Percentiles rank a stretch among this genome's conserved stretches.
These are phyloP conservation scores for Cladosporium sp. DNA, from an alignment of 2,329 filamentous ascomycete genomes.

Conservation along the genomic window DNA sequence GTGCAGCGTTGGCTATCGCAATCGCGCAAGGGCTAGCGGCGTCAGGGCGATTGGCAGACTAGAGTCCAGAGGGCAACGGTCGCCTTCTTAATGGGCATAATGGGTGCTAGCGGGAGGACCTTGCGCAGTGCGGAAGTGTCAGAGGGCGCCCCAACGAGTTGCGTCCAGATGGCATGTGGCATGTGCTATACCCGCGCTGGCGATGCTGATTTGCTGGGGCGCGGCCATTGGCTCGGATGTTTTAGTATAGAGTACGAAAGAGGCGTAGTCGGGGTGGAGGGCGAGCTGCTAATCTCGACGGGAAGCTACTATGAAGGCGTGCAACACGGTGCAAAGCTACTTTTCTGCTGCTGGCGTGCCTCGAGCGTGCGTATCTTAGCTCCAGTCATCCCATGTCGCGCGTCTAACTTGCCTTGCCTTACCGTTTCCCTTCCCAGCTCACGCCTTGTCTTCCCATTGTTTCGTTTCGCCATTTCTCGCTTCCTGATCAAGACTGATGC, in stretches of 20 bases:
- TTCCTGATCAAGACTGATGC: conserved; percentile 6
- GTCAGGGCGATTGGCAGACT: neutral
- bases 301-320: neutral
- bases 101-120: neutral
- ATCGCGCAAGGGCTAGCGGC: conserved; percentile 13
- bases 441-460: neutral
- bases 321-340: neutral
- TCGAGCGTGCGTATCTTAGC: neutral
- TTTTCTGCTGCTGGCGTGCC: neutral
- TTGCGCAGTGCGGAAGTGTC: neutral
- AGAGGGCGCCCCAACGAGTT: conserved; percentile 3
- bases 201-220: conserved; percentile 4
- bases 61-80: neutral
- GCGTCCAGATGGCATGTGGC: neutral
- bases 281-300: conserved; percentile 5
- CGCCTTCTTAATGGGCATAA: neutral
- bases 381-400: neutral
- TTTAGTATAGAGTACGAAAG: conserved; percentile 2
- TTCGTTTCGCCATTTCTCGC: neutral
- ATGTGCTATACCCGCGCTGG: conserved; percentile 7
- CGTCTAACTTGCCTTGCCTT: neutral
- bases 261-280: conserved; percentile 1
- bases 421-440: neutral
- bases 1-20: conserved; percentile 7
- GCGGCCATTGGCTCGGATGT: conserved; percentile 19